Percentiles rank a stretch among this genome's conserved stretches.
Evolutionary conservation across 208 protist species (phyloP).

Genomic region (Endotrypanum monterogeii): DNA sequence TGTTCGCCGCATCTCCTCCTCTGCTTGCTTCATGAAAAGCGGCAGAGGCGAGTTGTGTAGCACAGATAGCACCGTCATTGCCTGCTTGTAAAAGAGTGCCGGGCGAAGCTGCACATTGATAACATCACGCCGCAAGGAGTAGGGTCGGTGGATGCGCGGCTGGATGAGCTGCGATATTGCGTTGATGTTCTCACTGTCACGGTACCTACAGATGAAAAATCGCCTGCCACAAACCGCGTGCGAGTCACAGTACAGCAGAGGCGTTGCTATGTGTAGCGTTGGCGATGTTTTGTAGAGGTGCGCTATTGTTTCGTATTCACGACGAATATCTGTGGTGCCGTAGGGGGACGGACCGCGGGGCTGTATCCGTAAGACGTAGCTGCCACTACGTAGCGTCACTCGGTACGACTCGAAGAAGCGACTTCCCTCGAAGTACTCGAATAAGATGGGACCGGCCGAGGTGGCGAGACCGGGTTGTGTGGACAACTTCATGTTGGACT

Average conservation of each 20-base stretch:
- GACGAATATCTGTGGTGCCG: constrained; percentile 55
- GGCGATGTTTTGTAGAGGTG: constrained; percentile 55
- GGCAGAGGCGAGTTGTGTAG: constrained; percentile 63
- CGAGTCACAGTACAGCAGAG: constrained; percentile 71
- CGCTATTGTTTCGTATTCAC: constrained; percentile 72
- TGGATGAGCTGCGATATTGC: constrained; percentile 59
- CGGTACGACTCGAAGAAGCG: constrained; percentile 72
- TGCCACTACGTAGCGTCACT: constrained; percentile 75
- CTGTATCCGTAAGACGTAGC: constrained; percentile 73
- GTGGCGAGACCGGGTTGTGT: constrained; percentile 63
- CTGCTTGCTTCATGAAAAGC: constrained; percentile 48
- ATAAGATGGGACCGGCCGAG: constrained; percentile 58
- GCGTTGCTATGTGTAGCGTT: constrained; percentile 45
- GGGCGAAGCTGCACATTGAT: constrained; percentile 68
- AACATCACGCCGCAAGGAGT: constrained; percentile 60
- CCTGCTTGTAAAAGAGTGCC: constrained; percentile 55
- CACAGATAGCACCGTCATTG: constrained; percentile 36
- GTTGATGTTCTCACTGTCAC: constrained; percentile 62
- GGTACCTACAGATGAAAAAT: constrained; percentile 72
- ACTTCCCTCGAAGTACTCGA: constrained; percentile 65
- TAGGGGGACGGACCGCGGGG: constrained; percentile 57
- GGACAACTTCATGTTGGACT: constrained; percentile 39
- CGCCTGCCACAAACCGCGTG: constrained; percentile 66
- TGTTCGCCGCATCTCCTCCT: constrained; percentile 38
- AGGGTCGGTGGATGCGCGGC: constrained; percentile 69